Evolutionary conservation across 2,329 filamentous ascomycete species (phyloP).

Genomic region (Aureobasidium sp.): DNA sequence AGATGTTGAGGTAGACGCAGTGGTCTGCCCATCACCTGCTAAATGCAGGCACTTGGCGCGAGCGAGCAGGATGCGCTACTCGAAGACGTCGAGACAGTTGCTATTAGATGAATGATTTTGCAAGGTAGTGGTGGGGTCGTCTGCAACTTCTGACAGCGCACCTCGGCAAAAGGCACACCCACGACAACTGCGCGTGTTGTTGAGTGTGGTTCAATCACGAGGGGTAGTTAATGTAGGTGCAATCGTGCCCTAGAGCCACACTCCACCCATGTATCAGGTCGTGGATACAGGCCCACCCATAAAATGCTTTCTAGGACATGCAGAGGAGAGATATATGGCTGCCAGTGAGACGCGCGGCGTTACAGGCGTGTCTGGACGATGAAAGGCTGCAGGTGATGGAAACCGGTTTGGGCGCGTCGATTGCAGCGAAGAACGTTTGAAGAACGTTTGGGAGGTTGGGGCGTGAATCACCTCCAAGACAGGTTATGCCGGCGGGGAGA

Average conservation of each 20-base stretch:
- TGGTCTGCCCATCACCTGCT: conserved; percentile 5
- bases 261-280: background rate
- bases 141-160: background rate
- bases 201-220: background rate
- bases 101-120: background rate
- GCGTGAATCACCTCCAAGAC: background rate
- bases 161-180: background rate
- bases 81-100: background rate
- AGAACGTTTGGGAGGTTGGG: background rate
- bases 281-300: background rate
- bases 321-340: background rate
- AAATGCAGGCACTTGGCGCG: background rate
- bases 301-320: background rate
- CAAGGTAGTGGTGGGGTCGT: background rate
- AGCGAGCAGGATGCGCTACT: conserved; percentile 10
- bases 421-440: conserved; percentile 5
- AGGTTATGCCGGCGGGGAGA: background rate
- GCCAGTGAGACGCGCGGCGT: conserved; percentile 6
- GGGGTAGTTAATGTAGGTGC: background rate
- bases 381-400: background rate
- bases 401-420: conserved; percentile 1
- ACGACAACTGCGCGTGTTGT: background rate
- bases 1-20: background rate
- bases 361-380: background rate
- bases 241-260: background rate